Conservation (phyloP, 164 flowering plant species). For the Echeveria elegans region DNA sequence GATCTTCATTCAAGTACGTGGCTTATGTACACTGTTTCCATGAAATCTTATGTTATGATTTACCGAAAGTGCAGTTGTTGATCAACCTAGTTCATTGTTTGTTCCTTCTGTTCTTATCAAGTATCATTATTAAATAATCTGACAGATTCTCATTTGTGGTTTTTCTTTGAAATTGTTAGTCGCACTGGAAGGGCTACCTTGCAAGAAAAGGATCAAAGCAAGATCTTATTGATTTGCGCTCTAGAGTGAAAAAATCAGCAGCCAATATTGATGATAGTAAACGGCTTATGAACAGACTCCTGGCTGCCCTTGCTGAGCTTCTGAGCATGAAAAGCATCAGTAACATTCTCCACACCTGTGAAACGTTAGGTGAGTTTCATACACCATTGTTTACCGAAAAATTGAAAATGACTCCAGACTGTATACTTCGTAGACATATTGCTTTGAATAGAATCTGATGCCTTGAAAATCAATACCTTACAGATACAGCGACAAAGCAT, state of each 20-base stretch:
- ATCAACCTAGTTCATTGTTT: background rate
- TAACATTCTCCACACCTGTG: slow-evolving; percentile 75
- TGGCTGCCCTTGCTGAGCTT: slow-evolving; percentile 67
- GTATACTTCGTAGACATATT: background rate
- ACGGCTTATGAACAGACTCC: slow-evolving; percentile 71
- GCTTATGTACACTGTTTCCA: background rate
- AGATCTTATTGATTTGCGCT: slow-evolving; percentile 49
- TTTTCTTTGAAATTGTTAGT: slow-evolving; percentile 25
- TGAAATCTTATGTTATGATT: background rate
- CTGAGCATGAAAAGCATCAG: slow-evolving; percentile 59
- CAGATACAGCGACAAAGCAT: slow-evolving; percentile 72
- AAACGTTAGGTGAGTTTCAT: slow-evolving; percentile 56
- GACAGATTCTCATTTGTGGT: background rate
- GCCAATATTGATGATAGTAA: slow-evolving; percentile 63
- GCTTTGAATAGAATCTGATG: background rate
- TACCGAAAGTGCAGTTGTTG: background rate
- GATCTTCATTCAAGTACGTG: slow-evolving; percentile 45
- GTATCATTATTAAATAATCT: background rate
- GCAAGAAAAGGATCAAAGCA: slow-evolving; percentile 52
- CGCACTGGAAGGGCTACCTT: slow-evolving; percentile 73
- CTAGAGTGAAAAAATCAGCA: slow-evolving; percentile 63
- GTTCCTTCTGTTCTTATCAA: background rate
- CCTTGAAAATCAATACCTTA: background rate
- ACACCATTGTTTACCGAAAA: too few species aligned
- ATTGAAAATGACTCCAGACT: too few species aligned